These are phyloP conservation scores for Coelastrella sp. DNA, from an alignment of 139 green algal genomes.

Conservation along the genomic window DNA sequence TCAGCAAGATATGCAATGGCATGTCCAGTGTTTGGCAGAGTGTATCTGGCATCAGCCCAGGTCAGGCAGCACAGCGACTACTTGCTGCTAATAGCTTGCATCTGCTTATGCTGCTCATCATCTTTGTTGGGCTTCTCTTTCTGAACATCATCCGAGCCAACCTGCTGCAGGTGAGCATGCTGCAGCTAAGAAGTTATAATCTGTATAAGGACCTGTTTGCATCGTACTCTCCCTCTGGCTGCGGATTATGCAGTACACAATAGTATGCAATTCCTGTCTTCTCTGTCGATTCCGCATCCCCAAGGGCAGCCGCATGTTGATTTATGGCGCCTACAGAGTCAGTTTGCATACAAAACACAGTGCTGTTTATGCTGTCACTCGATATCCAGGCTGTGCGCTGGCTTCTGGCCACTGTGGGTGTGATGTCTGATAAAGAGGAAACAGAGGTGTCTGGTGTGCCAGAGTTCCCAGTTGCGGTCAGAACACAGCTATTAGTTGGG, in stretches of 20 bases:
- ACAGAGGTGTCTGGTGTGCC: conserved; percentile 35
- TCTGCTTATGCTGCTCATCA: conserved; percentile 21
- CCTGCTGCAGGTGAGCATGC: conserved; percentile 35
- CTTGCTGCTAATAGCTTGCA: neutral
- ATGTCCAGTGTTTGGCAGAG: neutral
- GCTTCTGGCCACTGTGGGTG: conserved; percentile 1
- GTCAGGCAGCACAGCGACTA: conserved; percentile 19
- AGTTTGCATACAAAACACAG: no score
- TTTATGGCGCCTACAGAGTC: no score
- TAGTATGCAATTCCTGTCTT: no score
- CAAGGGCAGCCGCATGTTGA: no score
- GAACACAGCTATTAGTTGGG: conserved; percentile 60
- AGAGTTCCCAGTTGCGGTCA: conserved; percentile 59
- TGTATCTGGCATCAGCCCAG: neutral
- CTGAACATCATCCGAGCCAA: conserved; percentile 38
- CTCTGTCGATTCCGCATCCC: neutral
- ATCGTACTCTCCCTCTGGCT: no score
- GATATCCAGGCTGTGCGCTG: conserved; percentile 19
- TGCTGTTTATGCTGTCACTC: no score
- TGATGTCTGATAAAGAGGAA: conserved; percentile 26
- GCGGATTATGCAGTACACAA: no score
- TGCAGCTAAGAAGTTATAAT: no score
- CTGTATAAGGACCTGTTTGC: no score
- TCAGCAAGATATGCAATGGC: neutral
- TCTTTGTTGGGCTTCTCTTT: conserved; percentile 28